Percentiles rank a stretch among this genome's conserved stretches.
Conservation (phyloP, 192 early-diverging fungal genomes). For the Linnemannia hyalina region DNA sequence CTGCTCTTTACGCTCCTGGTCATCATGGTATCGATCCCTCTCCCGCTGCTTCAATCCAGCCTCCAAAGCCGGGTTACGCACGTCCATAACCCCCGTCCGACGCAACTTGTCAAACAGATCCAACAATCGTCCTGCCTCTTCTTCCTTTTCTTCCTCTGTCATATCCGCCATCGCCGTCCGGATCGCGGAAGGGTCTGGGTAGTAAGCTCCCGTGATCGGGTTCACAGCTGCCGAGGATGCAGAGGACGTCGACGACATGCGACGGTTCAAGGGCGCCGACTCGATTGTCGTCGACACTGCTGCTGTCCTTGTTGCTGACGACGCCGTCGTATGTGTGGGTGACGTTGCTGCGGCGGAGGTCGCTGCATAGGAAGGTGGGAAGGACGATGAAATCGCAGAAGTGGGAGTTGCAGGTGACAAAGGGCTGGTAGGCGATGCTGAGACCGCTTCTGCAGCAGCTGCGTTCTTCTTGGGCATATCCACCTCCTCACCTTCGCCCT, state of each 20-base stretch:
- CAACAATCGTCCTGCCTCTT: constrained; percentile 92
- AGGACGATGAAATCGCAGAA: background rate
- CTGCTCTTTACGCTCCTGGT: constrained; percentile 36
- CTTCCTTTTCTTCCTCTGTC: constrained; percentile 97
- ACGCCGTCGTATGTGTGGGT: background rate
- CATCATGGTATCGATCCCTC: constrained; percentile 47
- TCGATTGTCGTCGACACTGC: background rate
- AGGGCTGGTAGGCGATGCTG: background rate
- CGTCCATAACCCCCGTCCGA: constrained; percentile 90
- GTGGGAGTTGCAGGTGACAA: background rate
- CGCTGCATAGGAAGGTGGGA: background rate
- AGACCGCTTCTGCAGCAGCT: background rate
- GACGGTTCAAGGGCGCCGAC: constrained; percentile 19
- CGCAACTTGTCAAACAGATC: constrained; percentile 95
- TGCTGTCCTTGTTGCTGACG: background rate
- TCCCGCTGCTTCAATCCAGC: constrained; percentile 59
- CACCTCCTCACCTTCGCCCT: constrained; percentile 6
- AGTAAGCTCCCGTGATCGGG: constrained; percentile 91
- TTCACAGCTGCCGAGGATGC: constrained; percentile 64
- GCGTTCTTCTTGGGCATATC: background rate
- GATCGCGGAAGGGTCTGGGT: constrained; percentile 58
- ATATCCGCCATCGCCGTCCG: constrained; percentile 75
- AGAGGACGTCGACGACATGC: constrained; percentile 8
- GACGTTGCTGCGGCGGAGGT: background rate
- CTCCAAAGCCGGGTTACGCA: constrained; percentile 76